Conservation (phyloP, 2,329 filamentous ascomycete species). For the Colletotrichum gigasporum region DNA sequence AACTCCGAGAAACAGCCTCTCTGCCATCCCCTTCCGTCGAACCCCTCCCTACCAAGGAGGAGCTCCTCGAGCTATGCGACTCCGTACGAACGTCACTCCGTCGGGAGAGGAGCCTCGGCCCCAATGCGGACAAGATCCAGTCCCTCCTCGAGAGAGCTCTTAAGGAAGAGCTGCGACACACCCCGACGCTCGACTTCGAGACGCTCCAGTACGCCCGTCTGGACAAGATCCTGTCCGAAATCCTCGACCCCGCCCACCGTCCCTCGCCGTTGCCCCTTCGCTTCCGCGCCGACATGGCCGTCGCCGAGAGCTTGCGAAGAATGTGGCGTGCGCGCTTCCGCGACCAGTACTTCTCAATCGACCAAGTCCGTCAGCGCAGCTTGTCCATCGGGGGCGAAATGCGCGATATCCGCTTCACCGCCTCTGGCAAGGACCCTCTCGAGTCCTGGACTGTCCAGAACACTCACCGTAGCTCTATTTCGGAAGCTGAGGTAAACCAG, state of each 20-base stretch:
- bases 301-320: conserved; percentile 51
- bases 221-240: conserved; percentile 54
- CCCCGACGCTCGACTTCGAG: conserved; percentile 47
- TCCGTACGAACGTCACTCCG: conserved; percentile 48
- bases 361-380: conserved; percentile 50
- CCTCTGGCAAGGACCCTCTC: conserved; percentile 38
- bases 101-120: conserved; percentile 41
- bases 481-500: conserved; percentile 50
- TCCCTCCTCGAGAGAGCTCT: conserved; percentile 49
- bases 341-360: conserved; percentile 55
- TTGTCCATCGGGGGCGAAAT: conserved; percentile 50
- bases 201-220: conserved; percentile 50
- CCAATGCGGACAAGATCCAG: conserved; percentile 46
- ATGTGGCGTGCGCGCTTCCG: conserved; percentile 55
- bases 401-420: conserved; percentile 50
- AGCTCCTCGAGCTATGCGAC: conserved; percentile 53
- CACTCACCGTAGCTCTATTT: conserved; percentile 40
- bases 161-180: conserved; percentile 46
- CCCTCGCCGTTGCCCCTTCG: conserved; percentile 38
- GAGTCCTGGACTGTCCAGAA: conserved; percentile 49
- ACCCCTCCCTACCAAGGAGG: conserved; percentile 9
- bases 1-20: conserved; percentile 1
- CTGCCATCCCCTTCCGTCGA: conserved; percentile 4
- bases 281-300: conserved; percentile 44
- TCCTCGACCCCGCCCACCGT: conserved; percentile 43